Evolutionary conservation across 352 stramenopile genomes (phyloP), one percentile per base, ranked within the genome.

Genomic region (Thalassiosira livingstoniorum): DNA sequence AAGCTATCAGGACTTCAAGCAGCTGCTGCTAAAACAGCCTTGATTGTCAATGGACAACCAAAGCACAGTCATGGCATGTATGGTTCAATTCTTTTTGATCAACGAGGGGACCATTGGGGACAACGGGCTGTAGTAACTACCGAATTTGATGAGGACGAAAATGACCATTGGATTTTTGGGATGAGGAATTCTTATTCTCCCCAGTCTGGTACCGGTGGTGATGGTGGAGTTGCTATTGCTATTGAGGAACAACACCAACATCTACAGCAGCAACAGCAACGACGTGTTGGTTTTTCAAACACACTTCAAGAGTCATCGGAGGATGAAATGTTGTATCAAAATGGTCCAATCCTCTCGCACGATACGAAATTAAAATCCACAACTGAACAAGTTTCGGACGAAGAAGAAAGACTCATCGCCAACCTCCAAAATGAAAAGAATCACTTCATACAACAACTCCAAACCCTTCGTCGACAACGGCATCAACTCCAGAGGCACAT

Each of bases 151-250:
- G n/a, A n/a, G n/a, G n/a, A n/a, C n/a, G n/a, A n/a, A n/a, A n/a
- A n/a, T n/a, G n/a, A n/a, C 18, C 78, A 85, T 29, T 78, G 78
- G 78, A 80, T 81, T 31, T 85, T 85, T 68, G 39, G 70, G 25
- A n/a, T n/a, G n/a, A n/a, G n/a, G n/a, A n/a, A n/a, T n/a, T n/a
- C n/a, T n/a, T n/a, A n/a, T n/a, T n/a, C n/a, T n/a, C n/a, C n/a
- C n/a, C n/a, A n/a, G n/a, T n/a, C n/a, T n/a, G n/a, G n/a, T n/a
- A n/a, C n/a, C n/a, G n/a, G n/a, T n/a, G 34, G 61, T 35, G 60
- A 72, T 66, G 77, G 78, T 15, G 77, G 55, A 5, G 78, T 84
- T 21, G 29, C 29, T 1, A 34, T 5, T 29, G 31, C 45, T 35
- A n/a, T 21, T 21, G 34, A 18, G 31, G 34, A 23, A 7, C 39